Base-by-base conservation (phyloP, 805 yeast species). In the Peterozyma xylosa region DNA sequence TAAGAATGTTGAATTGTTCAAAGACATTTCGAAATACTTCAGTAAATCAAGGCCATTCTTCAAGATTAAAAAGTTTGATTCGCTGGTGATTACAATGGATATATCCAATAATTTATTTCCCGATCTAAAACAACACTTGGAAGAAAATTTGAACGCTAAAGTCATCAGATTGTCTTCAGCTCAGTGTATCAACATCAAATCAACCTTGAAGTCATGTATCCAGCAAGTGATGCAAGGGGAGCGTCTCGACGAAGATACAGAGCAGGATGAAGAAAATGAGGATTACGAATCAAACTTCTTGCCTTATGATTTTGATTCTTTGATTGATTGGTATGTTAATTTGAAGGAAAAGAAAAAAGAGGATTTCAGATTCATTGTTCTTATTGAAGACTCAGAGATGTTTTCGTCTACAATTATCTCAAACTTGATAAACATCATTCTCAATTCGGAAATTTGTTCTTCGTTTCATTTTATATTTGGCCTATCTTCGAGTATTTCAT, bases 81-180 rank as follows among this genome's bases (percentile, higher is more conserved):
- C 71, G 5, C 64, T 66, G 10, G 54, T 72, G 41, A 49, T 72
- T 9, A 57, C 57, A 42, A 52, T 72, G 36, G 76, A 75, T 30
- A 45, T 64, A 33, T 55, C 66, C 9, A 51, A 56, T 16, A 58
- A 59, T 38, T 53, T 62, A 21, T 50, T 50, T 18, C 48, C 45
- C 3, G 51, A 54, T 38, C 33, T 61, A 3, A 15, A 30, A 33
- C 35, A 36, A 16, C 47, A 45, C 13, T 17, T 33, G 9, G 42
- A 42, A n/a, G 50, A 50, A 30, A 6, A 49, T 11, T 39, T 47
- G 3, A 42, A 30, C 11, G 48, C 49, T 38, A 59, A 54, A 44
- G 57, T 57, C 5, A 49, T 63, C 10, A 54, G 66, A 37, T 49
- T 69, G 10, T 59, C 61, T 14, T 62, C 73, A 11, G 66, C 60